These are phyloP conservation scores for Colletotrichum graminicola DNA, from an alignment of 2,329 filamentous ascomycete species.

Conservation along the genomic window DNA sequence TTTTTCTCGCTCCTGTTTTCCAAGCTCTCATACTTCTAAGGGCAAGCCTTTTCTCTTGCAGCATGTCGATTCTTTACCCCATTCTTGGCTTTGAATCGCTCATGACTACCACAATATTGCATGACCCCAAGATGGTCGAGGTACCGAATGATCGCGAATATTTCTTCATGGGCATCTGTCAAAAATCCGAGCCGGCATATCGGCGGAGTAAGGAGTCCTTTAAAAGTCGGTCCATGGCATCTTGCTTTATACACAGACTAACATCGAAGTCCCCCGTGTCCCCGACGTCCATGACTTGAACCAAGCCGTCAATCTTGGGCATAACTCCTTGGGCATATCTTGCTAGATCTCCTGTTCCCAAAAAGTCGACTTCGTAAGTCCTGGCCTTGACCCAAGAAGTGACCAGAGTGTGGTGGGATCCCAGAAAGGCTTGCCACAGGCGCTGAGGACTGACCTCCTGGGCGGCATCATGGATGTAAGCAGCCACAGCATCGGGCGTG, in stretches of 20 bases:
- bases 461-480: constrained; percentile 57
- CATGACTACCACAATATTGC: too few relatives aligned
- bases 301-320: constrained; percentile 56
- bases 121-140: neutral
- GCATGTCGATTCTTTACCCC: neutral
- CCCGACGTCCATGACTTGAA: constrained; percentile 56
- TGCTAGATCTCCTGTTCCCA: constrained; percentile 43
- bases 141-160: rapidly evolving
- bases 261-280: constrained; percentile 52
- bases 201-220: constrained; percentile 44
- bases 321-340: constrained; percentile 58
- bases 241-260: constrained; percentile 49
- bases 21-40: rapidly evolving
- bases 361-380: constrained; percentile 58
- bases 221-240: constrained; percentile 47
- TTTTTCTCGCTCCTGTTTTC: too few relatives aligned
- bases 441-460: constrained; percentile 60
- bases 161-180: rapidly evolving
- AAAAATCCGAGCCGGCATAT: neutral
- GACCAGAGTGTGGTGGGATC: constrained; percentile 55
- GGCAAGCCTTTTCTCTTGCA: neutral
- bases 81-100: rapidly evolving
- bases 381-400: constrained; percentile 58
- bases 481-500: constrained; percentile 53
- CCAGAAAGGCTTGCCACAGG: constrained; percentile 61